phyloP scores from a whole-genome alignment of 2,329 filamentous ascomycete genomes.

The Rhexocercosporidium sp. region DNA sequence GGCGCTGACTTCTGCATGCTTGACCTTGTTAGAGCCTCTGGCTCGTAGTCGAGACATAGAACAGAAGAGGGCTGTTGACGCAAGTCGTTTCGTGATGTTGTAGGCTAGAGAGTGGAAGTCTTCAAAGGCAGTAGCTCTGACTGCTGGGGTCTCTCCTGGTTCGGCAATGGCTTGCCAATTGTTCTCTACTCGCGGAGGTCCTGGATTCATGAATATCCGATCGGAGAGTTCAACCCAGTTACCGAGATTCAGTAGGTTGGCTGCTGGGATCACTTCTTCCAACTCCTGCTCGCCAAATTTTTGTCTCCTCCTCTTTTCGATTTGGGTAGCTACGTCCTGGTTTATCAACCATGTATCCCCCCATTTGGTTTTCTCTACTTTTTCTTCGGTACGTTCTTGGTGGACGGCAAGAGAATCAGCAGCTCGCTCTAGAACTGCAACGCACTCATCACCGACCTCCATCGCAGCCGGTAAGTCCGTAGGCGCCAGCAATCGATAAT shows the following conservation, averaged over 20 bases:
- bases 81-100: constrained; percentile 71
- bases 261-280: constrained; percentile 51
- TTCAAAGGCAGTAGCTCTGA: constrained; percentile 76
- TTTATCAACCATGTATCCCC: constrained; percentile 70
- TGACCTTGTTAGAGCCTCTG: constrained; percentile 38
- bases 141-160: constrained; percentile 62
- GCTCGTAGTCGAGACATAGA: constrained; percentile 71
- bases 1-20: constrained; percentile 34
- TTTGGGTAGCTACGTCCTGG: constrained; percentile 31
- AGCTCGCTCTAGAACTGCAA: constrained; percentile 67
- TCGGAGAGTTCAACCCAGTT: constrained; percentile 69
- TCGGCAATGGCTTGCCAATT: constrained; percentile 71
- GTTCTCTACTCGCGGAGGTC: constrained; percentile 57
- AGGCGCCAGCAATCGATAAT: constrained; percentile 45
- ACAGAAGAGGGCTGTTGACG: constrained; percentile 72
- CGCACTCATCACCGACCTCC: constrained; percentile 73
- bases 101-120: constrained; percentile 74
- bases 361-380: constrained; percentile 64
- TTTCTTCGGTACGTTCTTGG: constrained; percentile 67
- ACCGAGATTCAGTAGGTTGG: constrained; percentile 61
- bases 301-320: constrained; percentile 32
- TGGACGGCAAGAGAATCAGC: constrained; percentile 69
- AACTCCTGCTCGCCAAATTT: constrained; percentile 36
- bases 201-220: constrained; percentile 76
- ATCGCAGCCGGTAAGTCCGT: constrained; percentile 72